Evolutionary conservation across 768 basidiomycete genomes (phyloP).

Genomic region (Stropharia rugosoannulata): DNA sequence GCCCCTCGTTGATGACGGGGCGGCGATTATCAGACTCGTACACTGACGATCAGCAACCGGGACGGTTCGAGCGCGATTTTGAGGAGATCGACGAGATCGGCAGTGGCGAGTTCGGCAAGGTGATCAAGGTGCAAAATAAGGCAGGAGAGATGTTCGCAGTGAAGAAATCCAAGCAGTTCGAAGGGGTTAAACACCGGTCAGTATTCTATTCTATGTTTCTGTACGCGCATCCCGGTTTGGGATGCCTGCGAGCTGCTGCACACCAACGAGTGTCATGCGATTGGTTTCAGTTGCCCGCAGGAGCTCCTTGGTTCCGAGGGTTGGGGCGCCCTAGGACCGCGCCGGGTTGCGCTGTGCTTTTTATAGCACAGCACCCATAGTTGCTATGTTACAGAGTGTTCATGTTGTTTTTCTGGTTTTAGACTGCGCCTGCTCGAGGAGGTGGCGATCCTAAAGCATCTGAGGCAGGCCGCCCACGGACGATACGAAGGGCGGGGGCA

Average conservation of each 20-base stretch:
- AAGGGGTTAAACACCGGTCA: slow-evolving; percentile 88
- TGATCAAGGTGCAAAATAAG: slow-evolving; percentile 76
- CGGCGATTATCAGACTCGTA: slow-evolving; percentile 39
- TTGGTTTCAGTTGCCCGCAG: not conserved
- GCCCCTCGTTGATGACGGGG: slow-evolving; percentile 15
- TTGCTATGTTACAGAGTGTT: slow-evolving; percentile 26
- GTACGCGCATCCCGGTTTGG: no score
- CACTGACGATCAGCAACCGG: slow-evolving; percentile 52
- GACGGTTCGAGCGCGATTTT: slow-evolving; percentile 81
- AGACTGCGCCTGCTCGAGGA: slow-evolving; percentile 91
- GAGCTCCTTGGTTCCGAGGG: slow-evolving; percentile 1
- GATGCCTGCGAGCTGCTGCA: not conserved
- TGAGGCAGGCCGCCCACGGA: slow-evolving; percentile 44
- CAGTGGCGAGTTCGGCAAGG: slow-evolving; percentile 91
- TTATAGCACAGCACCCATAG: slow-evolving; percentile 10
- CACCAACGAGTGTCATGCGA: not conserved
- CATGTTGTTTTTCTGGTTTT: slow-evolving; percentile 18
- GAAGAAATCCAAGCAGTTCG: slow-evolving; percentile 92
- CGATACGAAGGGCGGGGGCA: slow-evolving; percentile 43
- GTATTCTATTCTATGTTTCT: slow-evolving; percentile 26
- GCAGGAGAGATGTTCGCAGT: slow-evolving; percentile 72
- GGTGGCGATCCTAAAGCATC: slow-evolving; percentile 85
- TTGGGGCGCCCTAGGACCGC: slow-evolving; percentile 7
- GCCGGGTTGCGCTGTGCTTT: slow-evolving; percentile 11
- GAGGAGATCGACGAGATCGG: slow-evolving; percentile 80